Evolutionary conservation across 768 basidiomycete genomes (phyloP).

Genomic region (Cyclocybe aegerita): DNA sequence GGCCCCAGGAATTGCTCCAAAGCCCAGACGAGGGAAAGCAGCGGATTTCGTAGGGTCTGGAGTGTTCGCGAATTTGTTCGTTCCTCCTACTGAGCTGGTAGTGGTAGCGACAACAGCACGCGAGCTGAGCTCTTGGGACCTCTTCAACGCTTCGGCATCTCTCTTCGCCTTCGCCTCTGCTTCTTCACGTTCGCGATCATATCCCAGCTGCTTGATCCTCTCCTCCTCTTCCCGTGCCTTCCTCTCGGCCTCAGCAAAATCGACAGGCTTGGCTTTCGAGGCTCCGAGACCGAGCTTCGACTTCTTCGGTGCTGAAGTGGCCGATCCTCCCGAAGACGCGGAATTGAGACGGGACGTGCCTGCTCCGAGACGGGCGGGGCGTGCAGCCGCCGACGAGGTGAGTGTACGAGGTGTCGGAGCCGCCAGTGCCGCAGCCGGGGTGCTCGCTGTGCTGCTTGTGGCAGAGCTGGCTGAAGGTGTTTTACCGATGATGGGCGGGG

Average conservation of each 20-base stretch:
- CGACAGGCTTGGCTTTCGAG: slow-evolving; percentile 80
- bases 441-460: slow-evolving; percentile 25
- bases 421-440: slow-evolving; percentile 34
- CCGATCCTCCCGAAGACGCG: slow-evolving; percentile 31
- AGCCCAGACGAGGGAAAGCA: slow-evolving; percentile 74
- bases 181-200: slow-evolving; percentile 83
- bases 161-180: slow-evolving; percentile 74
- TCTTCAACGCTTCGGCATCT: slow-evolving; percentile 53
- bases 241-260: slow-evolving; percentile 93
- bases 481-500: slow-evolving; percentile 62
- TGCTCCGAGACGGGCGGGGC: slow-evolving; percentile 40
- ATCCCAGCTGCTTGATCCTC: slow-evolving; percentile 87
- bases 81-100: slow-evolving; percentile 13
- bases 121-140: slow-evolving; percentile 37
- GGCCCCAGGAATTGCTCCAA: slow-evolving; percentile 75
- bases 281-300: slow-evolving; percentile 83
- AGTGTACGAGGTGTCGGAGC: slow-evolving; percentile 48
- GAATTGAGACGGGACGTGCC: slow-evolving; percentile 39
- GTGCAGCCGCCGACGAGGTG: slow-evolving; percentile 61
- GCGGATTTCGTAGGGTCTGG: slow-evolving; percentile 29
- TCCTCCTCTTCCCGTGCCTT: slow-evolving; percentile 92
- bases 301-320: slow-evolving; percentile 51
- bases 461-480: slow-evolving; percentile 37
- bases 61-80: slow-evolving; percentile 10
- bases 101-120: slow-evolving; percentile 24